phyloP scores from a whole-genome alignment of 768 basidiomycete species.

The Xerocomellus amylosporus region DNA sequence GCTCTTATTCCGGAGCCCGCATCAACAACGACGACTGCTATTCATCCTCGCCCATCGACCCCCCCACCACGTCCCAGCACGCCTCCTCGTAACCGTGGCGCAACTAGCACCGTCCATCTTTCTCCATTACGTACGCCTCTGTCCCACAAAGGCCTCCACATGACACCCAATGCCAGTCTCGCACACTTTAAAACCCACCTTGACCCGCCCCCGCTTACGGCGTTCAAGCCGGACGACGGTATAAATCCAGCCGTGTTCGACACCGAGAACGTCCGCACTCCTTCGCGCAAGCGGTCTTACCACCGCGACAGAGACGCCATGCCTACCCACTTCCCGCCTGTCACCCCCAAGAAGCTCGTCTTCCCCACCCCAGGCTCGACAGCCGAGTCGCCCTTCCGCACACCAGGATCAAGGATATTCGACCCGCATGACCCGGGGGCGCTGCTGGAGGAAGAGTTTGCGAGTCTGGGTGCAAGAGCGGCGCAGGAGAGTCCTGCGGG shows the following conservation, averaged over 20 bases:
- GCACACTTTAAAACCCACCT: slow-evolving; percentile 67
- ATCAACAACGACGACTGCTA: slow-evolving; percentile 9
- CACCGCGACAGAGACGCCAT: slow-evolving; percentile 27
- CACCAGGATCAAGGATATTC: slow-evolving; percentile 49
- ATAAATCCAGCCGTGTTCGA: slow-evolving; percentile 38
- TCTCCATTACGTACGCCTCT: slow-evolving; percentile 66
- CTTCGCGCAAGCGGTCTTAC: slow-evolving; percentile 41
- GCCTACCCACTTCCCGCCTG: slow-evolving; percentile 30
- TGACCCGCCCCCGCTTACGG: slow-evolving; percentile 53
- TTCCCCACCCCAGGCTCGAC: slow-evolving; percentile 30
- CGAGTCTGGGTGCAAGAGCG: slow-evolving; percentile 43
- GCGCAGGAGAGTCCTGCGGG: slow-evolving; percentile 63
- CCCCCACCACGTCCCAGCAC: slow-evolving; percentile 42
- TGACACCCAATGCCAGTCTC: slow-evolving; percentile 65
- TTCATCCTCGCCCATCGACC: slow-evolving; percentile 23
- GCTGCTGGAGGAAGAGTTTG: slow-evolving; percentile 71
- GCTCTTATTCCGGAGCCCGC: slow-evolving; percentile 29
- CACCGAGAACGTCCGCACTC: slow-evolving; percentile 42
- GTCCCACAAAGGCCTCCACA: slow-evolving; percentile 65
- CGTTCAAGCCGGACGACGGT: slow-evolving; percentile 26
- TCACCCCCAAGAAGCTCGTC: slow-evolving; percentile 45
- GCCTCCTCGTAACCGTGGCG: slow-evolving; percentile 32
- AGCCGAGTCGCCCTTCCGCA: slow-evolving; percentile 46
- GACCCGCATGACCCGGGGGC: slow-evolving; percentile 72
- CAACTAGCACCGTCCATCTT: slow-evolving; percentile 37